Evolutionary conservation across 2,329 filamentous ascomycete genomes (phyloP).

Genomic region (Corinectria fuckeliana): DNA sequence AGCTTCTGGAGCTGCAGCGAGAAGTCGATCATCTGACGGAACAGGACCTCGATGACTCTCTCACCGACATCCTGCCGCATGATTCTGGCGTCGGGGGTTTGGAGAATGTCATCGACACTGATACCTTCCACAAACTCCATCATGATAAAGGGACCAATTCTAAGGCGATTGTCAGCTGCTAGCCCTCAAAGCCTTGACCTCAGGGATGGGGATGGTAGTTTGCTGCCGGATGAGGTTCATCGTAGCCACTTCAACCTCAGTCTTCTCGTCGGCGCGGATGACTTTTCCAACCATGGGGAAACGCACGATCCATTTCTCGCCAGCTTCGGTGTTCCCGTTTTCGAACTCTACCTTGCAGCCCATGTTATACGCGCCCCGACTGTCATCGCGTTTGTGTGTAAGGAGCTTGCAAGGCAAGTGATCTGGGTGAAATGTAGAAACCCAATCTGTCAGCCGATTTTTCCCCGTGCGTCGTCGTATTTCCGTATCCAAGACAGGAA

Average conservation of each 20-base stretch:
- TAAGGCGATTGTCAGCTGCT: constrained; percentile 34
- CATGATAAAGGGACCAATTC: constrained; percentile 43
- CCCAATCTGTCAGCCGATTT: not conserved
- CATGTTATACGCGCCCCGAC: constrained; percentile 1
- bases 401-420: constrained; percentile 3
- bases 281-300: not conserved
- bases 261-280: constrained; percentile 38
- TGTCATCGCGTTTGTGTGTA: constrained; percentile 1
- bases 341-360: constrained; percentile 9
- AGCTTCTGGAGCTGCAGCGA: constrained; percentile 4
- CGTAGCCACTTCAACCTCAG: constrained; percentile 35
- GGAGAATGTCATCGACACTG: constrained; percentile 1
- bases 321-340: no score
- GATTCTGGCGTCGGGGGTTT: constrained; percentile 3
- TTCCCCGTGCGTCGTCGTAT: not conserved
- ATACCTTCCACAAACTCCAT: constrained; percentile 41
- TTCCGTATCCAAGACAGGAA: constrained; percentile 5
- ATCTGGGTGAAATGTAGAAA: not conserved
- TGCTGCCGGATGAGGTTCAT: constrained; percentile 37
- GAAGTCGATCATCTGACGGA: constrained; percentile 1
- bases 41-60: constrained; percentile 1
- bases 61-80: constrained; percentile 3
- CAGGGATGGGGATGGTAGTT: constrained; percentile 41
- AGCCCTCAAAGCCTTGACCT: constrained; percentile 35
- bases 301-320: not conserved